Percentiles rank a stretch among this genome's conserved stretches.
phyloP scores from a whole-genome alignment of 1,139 yeast genomes.

The Hemisphaericaspora subhashii region DNA sequence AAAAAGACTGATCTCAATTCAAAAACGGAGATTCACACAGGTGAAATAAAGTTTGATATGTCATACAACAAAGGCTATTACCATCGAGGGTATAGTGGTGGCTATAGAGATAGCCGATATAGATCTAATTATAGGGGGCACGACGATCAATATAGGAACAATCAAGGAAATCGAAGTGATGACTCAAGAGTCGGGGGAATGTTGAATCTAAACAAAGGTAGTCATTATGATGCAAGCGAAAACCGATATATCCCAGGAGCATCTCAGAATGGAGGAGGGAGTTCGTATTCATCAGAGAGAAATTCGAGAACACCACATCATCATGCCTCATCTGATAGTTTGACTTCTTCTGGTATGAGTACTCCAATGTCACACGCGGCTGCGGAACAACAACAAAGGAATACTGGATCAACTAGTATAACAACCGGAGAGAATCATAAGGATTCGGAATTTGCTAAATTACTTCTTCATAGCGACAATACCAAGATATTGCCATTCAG shows the following conservation, averaged over 20 bases:
- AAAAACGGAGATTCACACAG: not conserved
- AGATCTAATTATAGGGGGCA: slow-evolving; percentile 3
- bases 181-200: slow-evolving; percentile 8
- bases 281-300: slow-evolving; percentile 1
- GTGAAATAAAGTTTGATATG: slow-evolving; percentile 8
- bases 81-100: slow-evolving; percentile 14
- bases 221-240: slow-evolving; percentile 12
- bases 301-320: slow-evolving; percentile 4
- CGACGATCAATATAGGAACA: not conserved
- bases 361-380: slow-evolving; percentile 10
- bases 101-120: slow-evolving; percentile 7
- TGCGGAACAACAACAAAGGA: not conserved
- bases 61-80: slow-evolving; percentile 17
- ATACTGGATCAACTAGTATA: slow-evolving; percentile 20
- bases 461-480: slow-evolving; percentile 33
- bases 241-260: slow-evolving; percentile 12
- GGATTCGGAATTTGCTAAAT: slow-evolving; percentile 31
- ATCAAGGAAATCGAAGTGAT: slow-evolving; percentile 4
- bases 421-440: slow-evolving; percentile 32
- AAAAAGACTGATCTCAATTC: not conserved
- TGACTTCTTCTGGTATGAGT: slow-evolving; percentile 11
- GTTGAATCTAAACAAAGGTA: slow-evolving; percentile 9
- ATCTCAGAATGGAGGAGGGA: not conserved
- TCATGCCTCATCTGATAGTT: slow-evolving; percentile 1
- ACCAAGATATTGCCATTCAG: slow-evolving; percentile 14